These are phyloP conservation scores for Dendrocalamus sinicus DNA, from an alignment of 176 grass and related monocot genomes.

Conservation along the genomic window DNA sequence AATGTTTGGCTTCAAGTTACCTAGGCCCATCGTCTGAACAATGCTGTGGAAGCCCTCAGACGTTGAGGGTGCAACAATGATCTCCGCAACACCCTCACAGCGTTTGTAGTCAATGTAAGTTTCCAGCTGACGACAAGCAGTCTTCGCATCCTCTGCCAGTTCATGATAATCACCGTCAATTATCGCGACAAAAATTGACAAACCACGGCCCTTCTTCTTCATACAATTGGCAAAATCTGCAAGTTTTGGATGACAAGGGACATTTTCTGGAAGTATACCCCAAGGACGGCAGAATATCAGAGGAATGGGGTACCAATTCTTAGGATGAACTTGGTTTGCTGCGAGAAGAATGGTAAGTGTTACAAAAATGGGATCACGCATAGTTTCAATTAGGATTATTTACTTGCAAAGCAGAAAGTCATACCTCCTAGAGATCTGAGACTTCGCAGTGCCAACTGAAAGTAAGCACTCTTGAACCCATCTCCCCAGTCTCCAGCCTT, in stretches of 20 bases:
- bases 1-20: conserved; percentile 98
- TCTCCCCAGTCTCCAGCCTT: conserved; percentile 99
- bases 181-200: conserved; percentile 96
- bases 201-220: conserved; percentile 98
- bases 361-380: not conserved
- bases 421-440: conserved; percentile 96
- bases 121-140: conserved; percentile 74
- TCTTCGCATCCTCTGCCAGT: conserved; percentile 90
- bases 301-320: conserved; percentile 99
- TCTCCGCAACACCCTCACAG: conserved; percentile 94
- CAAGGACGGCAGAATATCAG: conserved; percentile 98
- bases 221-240: conserved; percentile 98
- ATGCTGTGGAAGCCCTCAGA: conserved; percentile 87
- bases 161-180: conserved; percentile 96
- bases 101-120: conserved; percentile 95
- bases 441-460: conserved; percentile 88
- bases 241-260: conserved; percentile 96
- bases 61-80: conserved; percentile 91
- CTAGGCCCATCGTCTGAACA: conserved; percentile 96
- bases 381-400: conserved; percentile 29
- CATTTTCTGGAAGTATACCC: conserved; percentile 97
- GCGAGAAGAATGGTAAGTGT: conserved; percentile 38
- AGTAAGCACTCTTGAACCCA: conserved; percentile 99
- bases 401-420: conserved; percentile 35
- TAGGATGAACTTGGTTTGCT: conserved; percentile 98